phyloP scores from a whole-genome alignment of 345 rosid species.

The Cochlearia excelsa region DNA sequence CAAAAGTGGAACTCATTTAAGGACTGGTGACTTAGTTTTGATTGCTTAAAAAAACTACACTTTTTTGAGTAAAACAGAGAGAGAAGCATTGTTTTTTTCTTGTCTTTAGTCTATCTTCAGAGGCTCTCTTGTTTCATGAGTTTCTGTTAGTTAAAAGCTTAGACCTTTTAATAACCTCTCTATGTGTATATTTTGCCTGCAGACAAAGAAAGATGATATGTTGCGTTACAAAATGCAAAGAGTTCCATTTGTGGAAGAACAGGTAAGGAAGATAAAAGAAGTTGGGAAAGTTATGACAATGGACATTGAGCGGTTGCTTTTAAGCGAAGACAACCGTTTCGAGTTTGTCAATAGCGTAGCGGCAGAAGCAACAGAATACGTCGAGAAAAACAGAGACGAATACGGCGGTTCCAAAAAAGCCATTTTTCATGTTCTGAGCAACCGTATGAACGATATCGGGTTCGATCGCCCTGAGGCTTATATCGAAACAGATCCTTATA shows the following conservation, averaged over 20 bases:
- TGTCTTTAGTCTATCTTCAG: too few relatives aligned
- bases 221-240: conserved; percentile 54
- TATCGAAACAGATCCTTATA: conserved; percentile 61
- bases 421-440: conserved; percentile 78
- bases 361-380: conserved; percentile 77
- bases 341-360: conserved; percentile 78
- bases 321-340: conserved; percentile 70
- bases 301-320: conserved; percentile 69
- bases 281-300: conserved; percentile 56
- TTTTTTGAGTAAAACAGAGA: too few relatives aligned
- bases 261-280: conserved; percentile 65
- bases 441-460: conserved; percentile 79
- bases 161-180: not conserved
- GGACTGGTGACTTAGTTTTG: conserved; percentile 1
- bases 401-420: conserved; percentile 84
- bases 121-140: too few relatives aligned
- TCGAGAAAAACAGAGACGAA: conserved; percentile 65
- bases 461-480: conserved; percentile 72
- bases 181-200: conserved; percentile 19
- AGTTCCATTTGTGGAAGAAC: conserved; percentile 87
- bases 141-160: too few relatives aligned
- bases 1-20: not conserved
- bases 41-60: not conserved
- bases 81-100: not conserved
- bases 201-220: conserved; percentile 80